A percentile compares a stretch with the other conserved stretches of the same genome.
Evolutionary conservation across 306 rosid species (phyloP).

Genomic region (Rosa multiflora): DNA sequence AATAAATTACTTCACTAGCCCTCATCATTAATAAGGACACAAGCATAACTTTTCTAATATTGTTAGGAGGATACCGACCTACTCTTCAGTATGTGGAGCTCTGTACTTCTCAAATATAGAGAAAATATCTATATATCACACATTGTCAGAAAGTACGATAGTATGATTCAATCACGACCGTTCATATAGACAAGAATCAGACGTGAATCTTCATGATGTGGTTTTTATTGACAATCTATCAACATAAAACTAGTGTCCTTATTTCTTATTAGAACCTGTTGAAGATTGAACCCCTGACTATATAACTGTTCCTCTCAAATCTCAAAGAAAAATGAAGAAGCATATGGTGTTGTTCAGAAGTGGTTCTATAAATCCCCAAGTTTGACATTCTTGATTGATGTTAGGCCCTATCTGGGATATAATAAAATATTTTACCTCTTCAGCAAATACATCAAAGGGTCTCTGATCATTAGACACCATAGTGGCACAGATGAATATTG

Average conservation of each 20-base stretch:
- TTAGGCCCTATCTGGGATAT: background rate
- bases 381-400: background rate
- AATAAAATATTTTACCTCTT: constrained; percentile 53
- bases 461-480: constrained; percentile 87
- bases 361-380: background rate
- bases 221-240: constrained; percentile 1
- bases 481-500: constrained; percentile 85
- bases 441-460: constrained; percentile 87
- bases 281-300: background rate
- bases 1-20: background rate
- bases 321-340: background rate
- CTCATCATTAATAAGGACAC: background rate
- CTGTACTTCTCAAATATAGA: background rate
- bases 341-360: constrained; percentile 8
- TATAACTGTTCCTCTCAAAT: background rate
- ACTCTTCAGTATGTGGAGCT: background rate
- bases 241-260: background rate
- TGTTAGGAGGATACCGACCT: background rate
- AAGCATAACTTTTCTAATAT: background rate
- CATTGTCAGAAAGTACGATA: background rate
- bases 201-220: background rate
- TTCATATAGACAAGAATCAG: background rate
- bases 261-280: background rate
- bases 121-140: background rate
- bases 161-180: background rate